Percentiles rank a stretch among this genome's conserved stretches.
Conservation (phyloP, 2,329 filamentous ascomycete species). For the Hypoxylon sp. region DNA sequence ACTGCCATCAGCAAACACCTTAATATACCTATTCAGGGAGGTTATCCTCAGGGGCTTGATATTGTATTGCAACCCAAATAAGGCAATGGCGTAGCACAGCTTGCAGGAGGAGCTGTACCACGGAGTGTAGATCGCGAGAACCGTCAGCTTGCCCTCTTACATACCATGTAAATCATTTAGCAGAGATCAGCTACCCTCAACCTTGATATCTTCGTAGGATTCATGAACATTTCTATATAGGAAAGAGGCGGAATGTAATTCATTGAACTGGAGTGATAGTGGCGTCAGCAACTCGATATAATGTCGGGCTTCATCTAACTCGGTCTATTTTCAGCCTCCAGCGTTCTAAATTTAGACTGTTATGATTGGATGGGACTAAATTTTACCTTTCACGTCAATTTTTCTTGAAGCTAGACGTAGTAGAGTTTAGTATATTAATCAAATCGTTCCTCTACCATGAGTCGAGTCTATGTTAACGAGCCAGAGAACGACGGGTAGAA, state of each 20-base stretch:
- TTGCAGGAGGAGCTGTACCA: conserved; percentile 3
- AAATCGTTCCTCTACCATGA: neutral
- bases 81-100: conserved; percentile 8
- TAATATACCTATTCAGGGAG: conserved; percentile 9
- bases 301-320: conserved; percentile 9
- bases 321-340: conserved; percentile 27
- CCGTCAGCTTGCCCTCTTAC: conserved; percentile 8
- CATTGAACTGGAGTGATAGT: conserved; percentile 17
- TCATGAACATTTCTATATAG: conserved; percentile 17
- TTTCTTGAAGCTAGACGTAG: neutral
- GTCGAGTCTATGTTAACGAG: neutral
- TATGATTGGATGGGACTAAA: neutral
- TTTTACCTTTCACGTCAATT: neutral
- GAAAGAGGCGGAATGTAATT: conserved; percentile 19
- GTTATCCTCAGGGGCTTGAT: conserved; percentile 3
- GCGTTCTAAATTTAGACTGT: conserved; percentile 32
- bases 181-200: conserved; percentile 24
- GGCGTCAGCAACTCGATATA: conserved; percentile 36
- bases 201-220: conserved; percentile 2
- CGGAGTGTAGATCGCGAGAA: conserved; percentile 10
- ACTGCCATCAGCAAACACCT: conserved; percentile 10
- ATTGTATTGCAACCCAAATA: conserved; percentile 5
- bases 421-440: neutral
- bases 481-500: neutral
- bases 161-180: conserved; percentile 19